Percentiles rank a stretch among this genome's conserved stretches.
Evolutionary conservation across 495 filamentous ascomycete genomes (phyloP).

Genomic region (Lasiosphaeriaceae sp.): DNA sequence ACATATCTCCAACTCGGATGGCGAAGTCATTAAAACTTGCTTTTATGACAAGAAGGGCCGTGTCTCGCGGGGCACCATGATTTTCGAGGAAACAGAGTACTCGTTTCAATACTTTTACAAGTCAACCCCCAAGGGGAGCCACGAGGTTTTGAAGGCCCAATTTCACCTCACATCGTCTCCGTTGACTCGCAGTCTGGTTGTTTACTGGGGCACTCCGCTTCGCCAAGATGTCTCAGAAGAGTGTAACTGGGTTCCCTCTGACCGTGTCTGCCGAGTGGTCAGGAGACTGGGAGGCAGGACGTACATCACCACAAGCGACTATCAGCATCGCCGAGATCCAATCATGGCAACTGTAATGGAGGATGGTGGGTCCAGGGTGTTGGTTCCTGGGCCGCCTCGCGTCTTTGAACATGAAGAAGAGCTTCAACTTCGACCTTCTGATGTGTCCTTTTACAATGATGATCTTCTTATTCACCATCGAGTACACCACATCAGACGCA

Average conservation of each 20-base stretch:
- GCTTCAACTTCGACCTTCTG: conserved; percentile 15
- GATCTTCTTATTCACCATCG: conserved; percentile 23
- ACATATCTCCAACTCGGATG: not conserved
- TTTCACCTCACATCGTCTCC: conserved; percentile 3
- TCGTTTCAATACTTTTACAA: conserved; percentile 24
- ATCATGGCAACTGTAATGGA: conserved; percentile 16
- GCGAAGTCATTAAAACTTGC: conserved; percentile 1
- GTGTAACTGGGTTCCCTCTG: conserved; percentile 20
- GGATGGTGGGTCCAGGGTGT: not conserved
- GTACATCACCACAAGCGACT: conserved; percentile 19
- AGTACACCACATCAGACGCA: conserved; percentile 4
- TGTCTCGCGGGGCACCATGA: conserved; percentile 12
- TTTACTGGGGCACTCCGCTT: conserved; percentile 22
- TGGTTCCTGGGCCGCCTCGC: conserved; percentile 5
- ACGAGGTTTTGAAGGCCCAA: conserved; percentile 22
- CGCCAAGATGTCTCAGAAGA: conserved; percentile 7
- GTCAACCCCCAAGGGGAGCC: conserved; percentile 3
- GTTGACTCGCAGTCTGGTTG: conserved; percentile 3
- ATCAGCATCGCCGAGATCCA: conserved; percentile 25
- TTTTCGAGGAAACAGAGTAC: conserved; percentile 9
- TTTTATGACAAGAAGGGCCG: conserved; percentile 21
- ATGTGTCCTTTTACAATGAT: conserved; percentile 20
- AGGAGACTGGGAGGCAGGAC: conserved; percentile 2
- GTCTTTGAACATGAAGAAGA: conserved; percentile 22
- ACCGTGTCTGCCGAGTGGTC: conserved; percentile 19